Evolutionary conservation across 2,329 filamentous ascomycete genomes (phyloP), one percentile per base, ranked within the genome.

Genomic region (Calonectria hongkongensis): DNA sequence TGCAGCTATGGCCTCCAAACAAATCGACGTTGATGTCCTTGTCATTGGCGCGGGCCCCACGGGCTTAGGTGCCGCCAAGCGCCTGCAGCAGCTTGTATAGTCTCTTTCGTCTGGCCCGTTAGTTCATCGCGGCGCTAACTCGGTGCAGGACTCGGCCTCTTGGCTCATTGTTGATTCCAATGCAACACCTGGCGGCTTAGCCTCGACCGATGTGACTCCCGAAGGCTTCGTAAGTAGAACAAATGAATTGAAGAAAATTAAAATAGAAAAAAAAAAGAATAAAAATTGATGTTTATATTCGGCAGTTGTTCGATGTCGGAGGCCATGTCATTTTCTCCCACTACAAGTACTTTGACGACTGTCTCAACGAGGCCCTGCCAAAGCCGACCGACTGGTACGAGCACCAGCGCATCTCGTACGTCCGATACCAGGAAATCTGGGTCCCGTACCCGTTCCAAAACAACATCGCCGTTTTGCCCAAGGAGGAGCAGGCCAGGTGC

Each of bases 291-390:
- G 12, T 25, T 27, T 25, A 10, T 6, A 6, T 30, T 10, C 33
- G 71, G 18, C 82, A 98, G 96, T 92, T 99, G 81, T 99, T 98
- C 90, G 97, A 99, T 87, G 97, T 99, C 80, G 96, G 96, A 84
- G 96, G 96, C 81, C 96, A 98, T 87, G 96, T 98, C 87, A 98
- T 98, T 88, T 98, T 98, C 91, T 98, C 96, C 81, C 96, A 98
- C 91, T 99, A 99, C 93, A 98, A 98, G 89, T 99, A 99, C 92
- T 99, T 99, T 85, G 97, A 99, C 88, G 97, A 99, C 89, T 97
- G 95, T 89, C 93, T 99, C 84, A 92, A 98, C 85, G 97, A 99
- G 90, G 97, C 97, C 66, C 92, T 99, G 47, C 97, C 97, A 81
- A 95, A 95, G 82, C 92, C 95, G 73, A 93, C 95, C 72, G 97